Percentiles rank a stretch among this genome's conserved stretches.
These are phyloP conservation scores for Tieghemiomyces parasiticus DNA, from an alignment of 192 early-diverging fungal genomes.

Conservation along the genomic window DNA sequence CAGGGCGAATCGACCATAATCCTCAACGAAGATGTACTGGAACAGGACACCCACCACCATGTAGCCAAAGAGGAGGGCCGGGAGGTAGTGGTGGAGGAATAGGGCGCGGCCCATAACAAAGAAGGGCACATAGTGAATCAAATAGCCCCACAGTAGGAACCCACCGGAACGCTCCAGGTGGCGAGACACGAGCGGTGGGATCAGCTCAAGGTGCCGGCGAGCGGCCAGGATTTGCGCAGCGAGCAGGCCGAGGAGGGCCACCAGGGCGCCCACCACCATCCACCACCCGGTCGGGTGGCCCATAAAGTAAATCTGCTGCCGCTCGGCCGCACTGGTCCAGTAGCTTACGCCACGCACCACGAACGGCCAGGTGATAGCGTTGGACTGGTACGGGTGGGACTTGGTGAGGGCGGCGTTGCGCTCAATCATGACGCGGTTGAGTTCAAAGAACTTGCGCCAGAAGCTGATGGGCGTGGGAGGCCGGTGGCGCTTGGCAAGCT, in stretches of 20 bases:
- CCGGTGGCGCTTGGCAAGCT: constrained; percentile 12
- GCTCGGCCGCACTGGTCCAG: constrained; percentile 68
- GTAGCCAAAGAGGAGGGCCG: constrained; percentile 55
- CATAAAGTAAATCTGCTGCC: constrained; percentile 76
- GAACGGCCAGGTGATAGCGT: constrained; percentile 79
- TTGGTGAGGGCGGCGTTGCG: constrained; percentile 81
- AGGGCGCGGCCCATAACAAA: constrained; percentile 57
- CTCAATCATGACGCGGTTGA: constrained; percentile 76
- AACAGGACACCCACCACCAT: constrained; percentile 38
- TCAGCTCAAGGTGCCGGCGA: constrained; percentile 53
- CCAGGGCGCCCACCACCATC: constrained; percentile 25
- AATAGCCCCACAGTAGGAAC: constrained; percentile 50
- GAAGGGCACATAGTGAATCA: constrained; percentile 60
- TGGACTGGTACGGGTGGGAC: constrained; percentile 80
- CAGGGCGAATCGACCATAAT: constrained; percentile 27
- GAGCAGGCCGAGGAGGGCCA: constrained; percentile 27
- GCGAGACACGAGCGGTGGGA: constrained; percentile 20
- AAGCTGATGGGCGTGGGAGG: constrained; percentile 30
- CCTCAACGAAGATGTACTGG: constrained; percentile 35
- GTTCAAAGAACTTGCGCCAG: constrained; percentile 69
- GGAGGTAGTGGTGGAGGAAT: constrained; percentile 74
- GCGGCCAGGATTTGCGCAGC: constrained; percentile 52
- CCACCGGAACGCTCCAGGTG: constrained; percentile 30
- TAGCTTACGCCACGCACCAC: constrained; percentile 79
- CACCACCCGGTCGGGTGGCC: constrained; percentile 86